Evolutionary conservation across 2,329 filamentous ascomycete species (phyloP).

Genomic region (Xylaria sp.): DNA sequence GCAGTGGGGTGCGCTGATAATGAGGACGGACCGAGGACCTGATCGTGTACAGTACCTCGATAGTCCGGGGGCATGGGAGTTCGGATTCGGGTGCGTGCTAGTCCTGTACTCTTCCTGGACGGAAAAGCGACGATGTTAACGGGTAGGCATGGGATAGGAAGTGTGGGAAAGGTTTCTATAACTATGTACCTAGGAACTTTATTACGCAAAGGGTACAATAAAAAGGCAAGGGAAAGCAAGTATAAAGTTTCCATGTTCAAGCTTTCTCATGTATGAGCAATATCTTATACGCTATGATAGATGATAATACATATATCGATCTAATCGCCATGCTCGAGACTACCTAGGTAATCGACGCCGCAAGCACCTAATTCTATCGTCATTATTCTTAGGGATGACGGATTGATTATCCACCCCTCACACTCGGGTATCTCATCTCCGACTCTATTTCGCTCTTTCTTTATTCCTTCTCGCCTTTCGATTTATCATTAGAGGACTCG

Average conservation of each 20-base stretch:
- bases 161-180: too few species aligned
- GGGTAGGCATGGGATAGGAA: too few species aligned
- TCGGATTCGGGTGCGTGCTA: too few species aligned
- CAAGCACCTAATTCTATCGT: slow-evolving; percentile 14
- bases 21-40: too few species aligned
- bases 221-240: neutral
- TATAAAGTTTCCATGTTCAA: neutral
- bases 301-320: neutral
- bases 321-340: slow-evolving; percentile 5
- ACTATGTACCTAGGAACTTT: too few species aligned
- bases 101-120: too few species aligned
- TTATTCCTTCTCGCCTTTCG: slow-evolving; percentile 25
- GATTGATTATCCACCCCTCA: neutral
- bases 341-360: neutral
- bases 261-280: slow-evolving; percentile 1
- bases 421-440: slow-evolving; percentile 22
- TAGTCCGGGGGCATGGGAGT: too few species aligned
- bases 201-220: neutral
- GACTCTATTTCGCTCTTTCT: neutral
- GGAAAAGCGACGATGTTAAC: too few species aligned
- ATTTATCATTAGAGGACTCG: slow-evolving; percentile 31
- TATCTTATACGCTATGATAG: neutral
- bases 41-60: too few species aligned
- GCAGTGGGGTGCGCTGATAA: too few species aligned
- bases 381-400: neutral